Percentiles rank a stretch among this genome's conserved stretches.
phyloP scores from a whole-genome alignment of 192 early-diverging fungal genomes.

The Rhizoclosmatium globosum region DNA sequence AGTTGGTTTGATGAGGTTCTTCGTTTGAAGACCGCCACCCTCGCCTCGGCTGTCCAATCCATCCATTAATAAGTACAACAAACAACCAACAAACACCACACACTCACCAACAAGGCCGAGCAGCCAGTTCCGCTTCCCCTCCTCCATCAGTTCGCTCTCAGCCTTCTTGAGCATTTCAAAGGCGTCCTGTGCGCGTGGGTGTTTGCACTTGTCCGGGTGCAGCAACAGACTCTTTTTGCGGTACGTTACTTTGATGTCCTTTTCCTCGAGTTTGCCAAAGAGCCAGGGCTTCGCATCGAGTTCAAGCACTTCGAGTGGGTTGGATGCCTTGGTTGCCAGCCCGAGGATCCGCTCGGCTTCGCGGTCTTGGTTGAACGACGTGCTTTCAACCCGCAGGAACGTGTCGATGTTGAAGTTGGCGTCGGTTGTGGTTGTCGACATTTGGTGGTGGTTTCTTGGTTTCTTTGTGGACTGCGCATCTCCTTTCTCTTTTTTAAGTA shows the following conservation, averaged over 20 bases:
- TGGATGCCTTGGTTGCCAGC: slow-evolving; percentile 35
- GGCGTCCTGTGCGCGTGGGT: slow-evolving; percentile 56
- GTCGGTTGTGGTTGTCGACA: not conserved
- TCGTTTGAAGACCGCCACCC: slow-evolving; percentile 44
- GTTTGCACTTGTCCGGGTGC: slow-evolving; percentile 67
- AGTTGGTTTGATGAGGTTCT: slow-evolving; percentile 9
- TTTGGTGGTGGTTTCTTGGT: too few species aligned
- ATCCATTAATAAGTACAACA: not conserved
- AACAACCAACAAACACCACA: not conserved
- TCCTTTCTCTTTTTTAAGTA: not conserved
- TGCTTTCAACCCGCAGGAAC: slow-evolving; percentile 43
- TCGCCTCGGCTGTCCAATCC: slow-evolving; percentile 42
- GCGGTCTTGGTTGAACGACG: slow-evolving; percentile 52
- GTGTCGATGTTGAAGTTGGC: slow-evolving; percentile 28
- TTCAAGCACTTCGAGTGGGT: slow-evolving; percentile 58
- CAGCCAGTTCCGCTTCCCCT: slow-evolving; percentile 49
- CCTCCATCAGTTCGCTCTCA: slow-evolving; percentile 54
- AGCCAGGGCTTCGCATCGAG: slow-evolving; percentile 38
- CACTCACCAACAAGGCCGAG: slow-evolving; percentile 38
- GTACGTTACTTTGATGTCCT: slow-evolving; percentile 47
- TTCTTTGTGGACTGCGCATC: not conserved
- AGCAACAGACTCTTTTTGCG: slow-evolving; percentile 61
- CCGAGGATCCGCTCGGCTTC: slow-evolving; percentile 60
- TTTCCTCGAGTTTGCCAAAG: slow-evolving; percentile 33
- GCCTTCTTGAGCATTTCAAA: slow-evolving; percentile 67